A percentile compares a stretch with the other conserved stretches of the same genome.
phyloP scores from a whole-genome alignment of 2,329 filamentous ascomycete species.

The Ceratocystis alfenasii region DNA sequence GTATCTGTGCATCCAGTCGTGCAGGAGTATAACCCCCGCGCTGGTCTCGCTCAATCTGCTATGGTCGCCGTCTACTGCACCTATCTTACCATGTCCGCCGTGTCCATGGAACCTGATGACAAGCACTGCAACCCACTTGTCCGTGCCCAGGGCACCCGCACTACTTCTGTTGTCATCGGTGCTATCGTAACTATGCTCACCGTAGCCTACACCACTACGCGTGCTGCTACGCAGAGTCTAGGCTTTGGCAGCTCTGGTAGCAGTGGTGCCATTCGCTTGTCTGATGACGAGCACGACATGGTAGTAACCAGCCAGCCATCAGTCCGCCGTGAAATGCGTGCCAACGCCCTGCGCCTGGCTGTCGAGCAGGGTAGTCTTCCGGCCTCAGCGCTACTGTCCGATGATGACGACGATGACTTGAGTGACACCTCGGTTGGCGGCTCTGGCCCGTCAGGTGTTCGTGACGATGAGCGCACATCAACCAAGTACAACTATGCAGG shows the following conservation, averaged over 20 bases:
- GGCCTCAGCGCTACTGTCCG: slow-evolving; percentile 72
- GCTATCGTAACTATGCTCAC: slow-evolving; percentile 94
- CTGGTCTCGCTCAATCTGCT: slow-evolving; percentile 89
- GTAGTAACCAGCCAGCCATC: slow-evolving; percentile 68
- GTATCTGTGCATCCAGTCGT: slow-evolving; percentile 82
- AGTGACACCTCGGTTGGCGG: slow-evolving; percentile 31
- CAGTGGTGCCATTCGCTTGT: slow-evolving; percentile 24
- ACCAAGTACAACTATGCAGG: slow-evolving; percentile 95
- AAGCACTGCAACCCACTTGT: slow-evolving; percentile 88
- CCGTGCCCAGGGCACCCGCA: slow-evolving; percentile 72
- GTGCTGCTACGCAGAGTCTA: slow-evolving; percentile 82
- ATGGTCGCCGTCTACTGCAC: slow-evolving; percentile 98
- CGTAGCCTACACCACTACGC: slow-evolving; percentile 92
- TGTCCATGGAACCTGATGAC: slow-evolving; percentile 95
- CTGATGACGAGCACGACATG: slow-evolving; percentile 71
- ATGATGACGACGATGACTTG: slow-evolving; percentile 52
- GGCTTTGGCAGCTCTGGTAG: slow-evolving; percentile 48
- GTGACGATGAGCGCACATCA: slow-evolving; percentile 76
- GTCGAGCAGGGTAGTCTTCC: slow-evolving; percentile 88
- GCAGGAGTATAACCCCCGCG: slow-evolving; percentile 84
- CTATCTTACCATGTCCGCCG: slow-evolving; percentile 93
- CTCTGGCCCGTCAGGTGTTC: slow-evolving; percentile 38
- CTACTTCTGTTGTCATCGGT: slow-evolving; percentile 80
- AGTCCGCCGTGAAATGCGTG: slow-evolving; percentile 77
- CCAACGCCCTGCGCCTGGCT: slow-evolving; percentile 77